Evolutionary conservation across 768 basidiomycete genomes (phyloP).

Genomic region (Leccinum aurantiacum): DNA sequence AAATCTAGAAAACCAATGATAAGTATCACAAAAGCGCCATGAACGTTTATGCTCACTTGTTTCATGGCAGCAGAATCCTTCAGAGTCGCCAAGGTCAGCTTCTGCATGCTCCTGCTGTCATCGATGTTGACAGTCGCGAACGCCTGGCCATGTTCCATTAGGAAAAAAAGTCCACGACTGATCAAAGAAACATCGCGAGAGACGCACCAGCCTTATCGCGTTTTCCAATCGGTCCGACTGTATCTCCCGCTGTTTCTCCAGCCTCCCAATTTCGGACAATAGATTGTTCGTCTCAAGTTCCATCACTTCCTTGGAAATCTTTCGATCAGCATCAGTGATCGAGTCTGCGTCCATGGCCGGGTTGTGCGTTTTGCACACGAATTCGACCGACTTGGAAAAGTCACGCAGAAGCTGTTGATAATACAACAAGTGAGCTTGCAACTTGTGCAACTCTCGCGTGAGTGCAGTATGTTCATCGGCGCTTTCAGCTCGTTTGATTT

Average conservation of each 20-base stretch:
- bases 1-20: slow-evolving; percentile 37
- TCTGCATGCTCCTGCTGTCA: slow-evolving; percentile 54
- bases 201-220: slow-evolving; percentile 32
- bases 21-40: neutral
- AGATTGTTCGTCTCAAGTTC: slow-evolving; percentile 21
- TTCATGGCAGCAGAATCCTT: slow-evolving; percentile 43
- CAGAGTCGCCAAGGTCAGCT: slow-evolving; percentile 48
- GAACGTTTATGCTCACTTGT: slow-evolving; percentile 16
- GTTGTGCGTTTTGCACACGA: slow-evolving; percentile 49
- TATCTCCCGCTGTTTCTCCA: slow-evolving; percentile 28
- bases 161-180: neutral
- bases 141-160: slow-evolving; percentile 38
- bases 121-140: slow-evolving; percentile 59
- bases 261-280: slow-evolving; percentile 46
- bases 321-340: slow-evolving; percentile 10
- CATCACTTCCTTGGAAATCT: slow-evolving; percentile 14
- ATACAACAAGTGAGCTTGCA: slow-evolving; percentile 58
- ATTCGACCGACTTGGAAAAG: slow-evolving; percentile 51
- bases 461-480: slow-evolving; percentile 38
- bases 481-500: slow-evolving; percentile 34
- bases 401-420: slow-evolving; percentile 55
- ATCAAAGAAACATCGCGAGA: neutral
- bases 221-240: slow-evolving; percentile 33
- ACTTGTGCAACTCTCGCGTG: slow-evolving; percentile 54
- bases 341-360: slow-evolving; percentile 40